These are phyloP conservation scores for Pyrenochaeta sp. DNA, from an alignment of 2,329 filamentous ascomycete species.

Conservation along the genomic window DNA sequence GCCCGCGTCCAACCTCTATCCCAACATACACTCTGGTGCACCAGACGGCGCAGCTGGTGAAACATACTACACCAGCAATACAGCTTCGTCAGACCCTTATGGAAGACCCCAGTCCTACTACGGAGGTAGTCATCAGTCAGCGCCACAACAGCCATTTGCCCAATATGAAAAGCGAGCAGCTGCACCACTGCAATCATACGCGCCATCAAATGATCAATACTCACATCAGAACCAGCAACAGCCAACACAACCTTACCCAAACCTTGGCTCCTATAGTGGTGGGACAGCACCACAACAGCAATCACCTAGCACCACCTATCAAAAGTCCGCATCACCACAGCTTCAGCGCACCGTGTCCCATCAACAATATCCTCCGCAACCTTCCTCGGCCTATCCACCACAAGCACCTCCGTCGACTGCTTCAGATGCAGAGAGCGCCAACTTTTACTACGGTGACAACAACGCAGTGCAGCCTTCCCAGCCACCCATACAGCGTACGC, in stretches of 20 bases:
- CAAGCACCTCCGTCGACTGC: conserved; percentile 45
- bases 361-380: conserved; percentile 46
- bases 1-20: conserved; percentile 71
- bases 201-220: conserved; percentile 41
- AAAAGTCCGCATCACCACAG: conserved; percentile 47
- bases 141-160: conserved; percentile 51
- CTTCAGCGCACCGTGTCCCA: conserved; percentile 45
- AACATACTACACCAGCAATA: conserved; percentile 80
- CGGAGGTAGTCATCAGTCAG: conserved; percentile 49
- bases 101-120: conserved; percentile 62
- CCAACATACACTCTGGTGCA: conserved; percentile 62
- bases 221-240: conserved; percentile 45
- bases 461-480: conserved; percentile 30
- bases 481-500: conserved; percentile 38
- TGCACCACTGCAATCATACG: conserved; percentile 33
- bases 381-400: conserved; percentile 39
- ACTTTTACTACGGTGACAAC: conserved; percentile 45
- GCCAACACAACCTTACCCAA: conserved; percentile 48
- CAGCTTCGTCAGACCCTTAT: conserved; percentile 59
- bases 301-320: conserved; percentile 35
- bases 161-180: conserved; percentile 48
- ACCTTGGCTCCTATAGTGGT: conserved; percentile 31
- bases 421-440: conserved; percentile 44
- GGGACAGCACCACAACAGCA: conserved; percentile 32
- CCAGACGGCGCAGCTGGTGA: conserved; percentile 67